Evolutionary conservation across 2,329 filamentous ascomycete species (phyloP).

Genomic region (Calcarisporium arbuscula): DNA sequence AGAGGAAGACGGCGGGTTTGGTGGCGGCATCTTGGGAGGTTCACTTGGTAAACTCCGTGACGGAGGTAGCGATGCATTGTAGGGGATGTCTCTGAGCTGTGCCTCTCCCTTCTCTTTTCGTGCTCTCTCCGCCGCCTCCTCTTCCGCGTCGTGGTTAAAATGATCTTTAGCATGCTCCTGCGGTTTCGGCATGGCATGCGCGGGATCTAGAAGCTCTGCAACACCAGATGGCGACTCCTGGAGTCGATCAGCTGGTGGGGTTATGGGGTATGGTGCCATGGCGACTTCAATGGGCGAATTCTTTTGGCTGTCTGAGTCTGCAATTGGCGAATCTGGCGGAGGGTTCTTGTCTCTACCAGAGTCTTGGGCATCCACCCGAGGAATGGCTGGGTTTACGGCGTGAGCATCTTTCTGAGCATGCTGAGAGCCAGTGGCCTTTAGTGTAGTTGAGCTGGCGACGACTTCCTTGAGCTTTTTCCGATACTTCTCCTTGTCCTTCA

Average conservation of each 20-base stretch:
- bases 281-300: slow-evolving; percentile 54
- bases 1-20: slow-evolving; percentile 34
- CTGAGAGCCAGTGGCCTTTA: slow-evolving; percentile 19
- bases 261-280: slow-evolving; percentile 59
- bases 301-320: slow-evolving; percentile 44
- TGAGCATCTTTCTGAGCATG: slow-evolving; percentile 9
- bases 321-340: slow-evolving; percentile 40
- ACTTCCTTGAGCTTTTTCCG: slow-evolving; percentile 82
- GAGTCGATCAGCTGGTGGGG: slow-evolving; percentile 50
- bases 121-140: slow-evolving; percentile 37
- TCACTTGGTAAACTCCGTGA: slow-evolving; percentile 49
- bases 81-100: slow-evolving; percentile 39
- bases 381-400: too few relatives aligned
- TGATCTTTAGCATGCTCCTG: slow-evolving; percentile 53
- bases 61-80: slow-evolving; percentile 46
- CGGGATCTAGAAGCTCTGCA: slow-evolving; percentile 46
- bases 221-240: slow-evolving; percentile 37
- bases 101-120: slow-evolving; percentile 39
- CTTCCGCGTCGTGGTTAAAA: slow-evolving; percentile 49
- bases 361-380: too few relatives aligned
- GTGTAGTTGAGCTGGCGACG: slow-evolving; percentile 33
- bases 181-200: slow-evolving; percentile 53
- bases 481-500: slow-evolving; percentile 94
- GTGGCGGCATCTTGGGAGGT: slow-evolving; percentile 47
- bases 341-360: too few relatives aligned